Conservation (phyloP, 2,329 filamentous ascomycete species). For the Fusarium scirpi region DNA sequence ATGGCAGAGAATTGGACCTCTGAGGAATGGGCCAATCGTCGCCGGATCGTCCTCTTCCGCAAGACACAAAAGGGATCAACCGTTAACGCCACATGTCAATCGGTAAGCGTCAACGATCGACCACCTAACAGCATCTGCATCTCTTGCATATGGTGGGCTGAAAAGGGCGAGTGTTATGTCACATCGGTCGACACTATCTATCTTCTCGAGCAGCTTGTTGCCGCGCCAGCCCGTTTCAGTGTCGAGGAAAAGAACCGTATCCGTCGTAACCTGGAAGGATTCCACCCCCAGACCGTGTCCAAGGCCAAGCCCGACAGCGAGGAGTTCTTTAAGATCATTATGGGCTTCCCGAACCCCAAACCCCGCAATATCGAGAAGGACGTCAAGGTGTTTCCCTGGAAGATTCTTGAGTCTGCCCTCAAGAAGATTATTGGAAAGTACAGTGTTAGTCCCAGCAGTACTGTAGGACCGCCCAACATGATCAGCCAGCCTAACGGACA, state of each 20-base stretch:
- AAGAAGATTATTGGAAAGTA: conserved; percentile 99
- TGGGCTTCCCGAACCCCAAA: conserved; percentile 95
- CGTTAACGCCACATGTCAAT: conserved; percentile 82
- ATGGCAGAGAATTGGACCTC: conserved; percentile 88
- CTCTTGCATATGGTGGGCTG: conserved; percentile 97
- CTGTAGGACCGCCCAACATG: conserved; percentile 55
- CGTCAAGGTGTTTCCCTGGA: conserved; percentile 98
- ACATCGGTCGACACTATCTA: conserved; percentile 98
- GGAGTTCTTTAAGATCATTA: conserved; percentile 98
- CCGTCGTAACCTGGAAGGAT: conserved; percentile 93
- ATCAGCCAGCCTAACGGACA: conserved; percentile 55
- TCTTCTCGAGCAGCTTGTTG: conserved; percentile 91
- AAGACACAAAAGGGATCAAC: conserved; percentile 85
- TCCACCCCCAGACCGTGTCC: conserved; percentile 90
- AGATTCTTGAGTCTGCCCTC: conserved; percentile 84
- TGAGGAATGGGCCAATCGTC: conserved; percentile 82
- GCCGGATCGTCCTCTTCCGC: conserved; percentile 89
- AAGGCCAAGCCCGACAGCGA: conserved; percentile 94
- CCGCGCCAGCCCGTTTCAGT: conserved; percentile 79
- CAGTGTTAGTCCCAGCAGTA: conserved; percentile 62
- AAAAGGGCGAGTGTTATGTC: conserved; percentile 90
- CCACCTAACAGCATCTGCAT: conserved; percentile 90
- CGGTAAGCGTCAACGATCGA: conserved; percentile 82
- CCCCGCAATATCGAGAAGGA: conserved; percentile 99
- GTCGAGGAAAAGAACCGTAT: conserved; percentile 99